These are phyloP conservation scores for Ramaria rubella DNA, from an alignment of 768 basidiomycete genomes.

Conservation along the genomic window DNA sequence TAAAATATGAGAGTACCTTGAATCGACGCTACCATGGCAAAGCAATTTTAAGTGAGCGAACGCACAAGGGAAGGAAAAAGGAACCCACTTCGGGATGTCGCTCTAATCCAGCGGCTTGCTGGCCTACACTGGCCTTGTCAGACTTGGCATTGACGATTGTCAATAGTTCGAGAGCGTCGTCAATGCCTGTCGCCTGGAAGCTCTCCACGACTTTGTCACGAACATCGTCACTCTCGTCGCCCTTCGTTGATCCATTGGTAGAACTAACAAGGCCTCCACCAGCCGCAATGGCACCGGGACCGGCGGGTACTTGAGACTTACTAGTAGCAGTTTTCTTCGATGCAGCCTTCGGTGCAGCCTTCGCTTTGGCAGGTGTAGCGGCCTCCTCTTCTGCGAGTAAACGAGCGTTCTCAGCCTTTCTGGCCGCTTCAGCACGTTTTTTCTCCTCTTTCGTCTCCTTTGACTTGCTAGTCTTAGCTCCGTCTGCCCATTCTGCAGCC, in stretches of 20 bases:
- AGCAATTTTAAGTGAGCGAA: constrained; percentile 7
- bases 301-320: constrained; percentile 54
- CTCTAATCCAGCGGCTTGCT: constrained; percentile 81
- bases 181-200: constrained; percentile 79
- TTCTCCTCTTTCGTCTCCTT: constrained; percentile 77
- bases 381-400: constrained; percentile 88
- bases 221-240: constrained; percentile 22
- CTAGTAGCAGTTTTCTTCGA: constrained; percentile 48
- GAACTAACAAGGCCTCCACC: constrained; percentile 42
- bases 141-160: constrained; percentile 86
- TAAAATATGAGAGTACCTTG: constrained; percentile 59
- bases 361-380: constrained; percentile 49
- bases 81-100: constrained; percentile 80
- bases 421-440: constrained; percentile 69
- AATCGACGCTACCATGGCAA: constrained; percentile 66
- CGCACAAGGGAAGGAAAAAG: constrained; percentile 3
- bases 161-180: constrained; percentile 83
- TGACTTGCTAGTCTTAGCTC: constrained; percentile 57
- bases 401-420: constrained; percentile 81
- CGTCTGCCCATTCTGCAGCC: constrained; percentile 59
- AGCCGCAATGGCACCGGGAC: constrained; percentile 80
- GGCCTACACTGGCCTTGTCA: constrained; percentile 88
- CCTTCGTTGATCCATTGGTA: constrained; percentile 23
- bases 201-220: constrained; percentile 53
- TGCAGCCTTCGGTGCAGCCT: constrained; percentile 57